Evolutionary conservation across 2,329 filamentous ascomycete species (phyloP).

Genomic region (Hymenotorrendiella dingleyae): DNA sequence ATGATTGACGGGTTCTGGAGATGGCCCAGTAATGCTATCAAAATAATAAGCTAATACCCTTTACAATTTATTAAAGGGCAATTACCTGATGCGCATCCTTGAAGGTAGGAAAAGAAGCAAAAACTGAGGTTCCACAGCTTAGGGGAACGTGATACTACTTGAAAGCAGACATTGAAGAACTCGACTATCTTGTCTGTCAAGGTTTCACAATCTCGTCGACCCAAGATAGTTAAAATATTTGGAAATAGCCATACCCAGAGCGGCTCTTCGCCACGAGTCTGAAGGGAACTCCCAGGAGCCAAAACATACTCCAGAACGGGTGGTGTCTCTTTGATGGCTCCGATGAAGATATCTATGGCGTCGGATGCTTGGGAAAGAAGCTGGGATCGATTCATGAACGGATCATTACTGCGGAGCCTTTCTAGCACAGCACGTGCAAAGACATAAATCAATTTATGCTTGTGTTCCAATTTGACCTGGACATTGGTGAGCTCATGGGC

Average conservation of each 20-base stretch:
- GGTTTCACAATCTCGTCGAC: slow-evolving; percentile 42
- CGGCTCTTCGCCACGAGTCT: slow-evolving; percentile 50
- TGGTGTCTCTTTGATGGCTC: slow-evolving; percentile 71
- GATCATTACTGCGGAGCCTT: slow-evolving; percentile 59
- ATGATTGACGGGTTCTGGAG: slow-evolving; percentile 18
- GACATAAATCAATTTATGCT: slow-evolving; percentile 80
- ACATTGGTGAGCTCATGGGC: slow-evolving; percentile 39
- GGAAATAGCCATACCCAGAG: slow-evolving; percentile 62
- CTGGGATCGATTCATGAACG: slow-evolving; percentile 51
- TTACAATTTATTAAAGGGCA: slow-evolving; percentile 1
- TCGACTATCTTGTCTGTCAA: slow-evolving; percentile 46
- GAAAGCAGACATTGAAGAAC: slow-evolving; percentile 45
- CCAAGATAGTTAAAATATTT: slow-evolving; percentile 51
- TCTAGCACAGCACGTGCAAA: slow-evolving; percentile 75
- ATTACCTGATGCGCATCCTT: slow-evolving; percentile 32
- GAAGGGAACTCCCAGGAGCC: slow-evolving; percentile 37
- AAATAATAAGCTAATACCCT: too few species aligned
- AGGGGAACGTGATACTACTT: slow-evolving; percentile 38
- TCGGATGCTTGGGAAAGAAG: slow-evolving; percentile 57
- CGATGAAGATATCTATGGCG: slow-evolving; percentile 70
- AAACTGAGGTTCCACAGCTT: slow-evolving; percentile 44
- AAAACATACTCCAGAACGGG: slow-evolving; percentile 51
- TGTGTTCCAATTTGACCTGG: slow-evolving; percentile 66
- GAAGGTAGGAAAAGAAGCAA: slow-evolving; percentile 43
- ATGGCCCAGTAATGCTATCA: slow-evolving; percentile 25